A percentile compares a stretch with the other conserved stretches of the same genome.
phyloP scores from a whole-genome alignment of 1,139 yeast genomes.

The Arxiozyma slooffiae region DNA sequence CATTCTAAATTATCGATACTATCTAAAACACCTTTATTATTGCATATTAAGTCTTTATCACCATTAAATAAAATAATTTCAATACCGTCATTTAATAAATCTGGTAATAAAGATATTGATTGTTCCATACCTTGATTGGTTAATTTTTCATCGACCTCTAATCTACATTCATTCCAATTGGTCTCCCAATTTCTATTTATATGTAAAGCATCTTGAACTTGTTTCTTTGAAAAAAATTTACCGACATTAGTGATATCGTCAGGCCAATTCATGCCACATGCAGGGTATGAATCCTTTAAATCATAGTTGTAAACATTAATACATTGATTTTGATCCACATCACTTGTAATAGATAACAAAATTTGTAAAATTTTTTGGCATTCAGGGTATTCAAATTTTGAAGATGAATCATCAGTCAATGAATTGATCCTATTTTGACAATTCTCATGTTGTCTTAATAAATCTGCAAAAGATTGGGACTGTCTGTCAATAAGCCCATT shows the following conservation, averaged over 20 bases:
- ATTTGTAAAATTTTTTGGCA: constrained; percentile 37
- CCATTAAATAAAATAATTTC: constrained; percentile 77
- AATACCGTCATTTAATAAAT: constrained; percentile 43
- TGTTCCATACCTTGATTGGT: constrained; percentile 48
- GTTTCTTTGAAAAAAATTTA: constrained; percentile 47
- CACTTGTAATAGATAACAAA: constrained; percentile 31
- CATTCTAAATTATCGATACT: constrained; percentile 54
- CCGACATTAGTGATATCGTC: constrained; percentile 50
- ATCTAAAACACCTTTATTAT: constrained; percentile 63
- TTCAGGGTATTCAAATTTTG: constrained; percentile 29
- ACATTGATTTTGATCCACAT: constrained; percentile 35
- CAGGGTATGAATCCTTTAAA: constrained; percentile 61
- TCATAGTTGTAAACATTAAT: constrained; percentile 76
- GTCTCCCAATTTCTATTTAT: constrained; percentile 30
- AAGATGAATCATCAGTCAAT: constrained; percentile 21
- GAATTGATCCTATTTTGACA: constrained; percentile 48
- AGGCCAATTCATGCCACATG: constrained; percentile 97
- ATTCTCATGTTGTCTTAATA: constrained; percentile 45
- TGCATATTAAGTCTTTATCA: constrained; percentile 81
- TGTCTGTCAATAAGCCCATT: constrained; percentile 43
- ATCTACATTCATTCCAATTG: constrained; percentile 71
- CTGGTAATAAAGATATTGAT: constrained; percentile 57
- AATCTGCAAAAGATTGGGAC: constrained; percentile 34
- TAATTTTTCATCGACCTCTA: constrained; percentile 45
- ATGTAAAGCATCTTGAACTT: constrained; percentile 54